Percentiles rank a stretch among this genome's conserved stretches.
These are phyloP conservation scores for Cladophialophora bantiana DNA, from an alignment of 2,329 filamentous ascomycete genomes.

Conservation along the genomic window DNA sequence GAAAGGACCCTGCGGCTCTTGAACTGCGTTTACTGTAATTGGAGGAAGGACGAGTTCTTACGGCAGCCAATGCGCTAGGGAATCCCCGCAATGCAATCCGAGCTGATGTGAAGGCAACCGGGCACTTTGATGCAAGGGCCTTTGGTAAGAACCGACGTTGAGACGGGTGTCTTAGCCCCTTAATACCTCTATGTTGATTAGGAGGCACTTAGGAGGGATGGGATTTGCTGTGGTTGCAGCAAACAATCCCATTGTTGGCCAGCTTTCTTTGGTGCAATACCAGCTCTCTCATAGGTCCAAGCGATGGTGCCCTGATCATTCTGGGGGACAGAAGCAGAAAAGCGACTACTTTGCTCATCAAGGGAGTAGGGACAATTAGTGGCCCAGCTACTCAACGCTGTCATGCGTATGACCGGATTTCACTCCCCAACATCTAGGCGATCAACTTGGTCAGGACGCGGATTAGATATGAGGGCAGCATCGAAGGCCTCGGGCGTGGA, in stretches of 20 bases:
- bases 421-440: too few species aligned
- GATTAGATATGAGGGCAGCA: not conserved
- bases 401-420: too few species aligned
- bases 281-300: too few species aligned
- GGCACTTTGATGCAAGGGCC: not conserved
- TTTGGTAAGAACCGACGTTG: not conserved
- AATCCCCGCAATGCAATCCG: not conserved
- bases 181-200: not conserved
- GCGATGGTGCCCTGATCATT: too few species aligned
- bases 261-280: too few species aligned
- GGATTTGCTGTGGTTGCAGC: too few species aligned
- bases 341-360: too few species aligned
- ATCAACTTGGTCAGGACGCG: not conserved
- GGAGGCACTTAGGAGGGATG: too few species aligned
- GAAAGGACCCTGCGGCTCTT: not conserved
- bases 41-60: not conserved
- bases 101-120: not conserved
- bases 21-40: not conserved
- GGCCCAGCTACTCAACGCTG: too few species aligned
- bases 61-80: not conserved
- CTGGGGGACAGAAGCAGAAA: too few species aligned
- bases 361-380: too few species aligned
- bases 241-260: too few species aligned
- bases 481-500: not conserved
- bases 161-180: not conserved